These are phyloP conservation scores for Phytophthora brassicae DNA, from an alignment of 352 stramenopile species.

Conservation along the genomic window DNA sequence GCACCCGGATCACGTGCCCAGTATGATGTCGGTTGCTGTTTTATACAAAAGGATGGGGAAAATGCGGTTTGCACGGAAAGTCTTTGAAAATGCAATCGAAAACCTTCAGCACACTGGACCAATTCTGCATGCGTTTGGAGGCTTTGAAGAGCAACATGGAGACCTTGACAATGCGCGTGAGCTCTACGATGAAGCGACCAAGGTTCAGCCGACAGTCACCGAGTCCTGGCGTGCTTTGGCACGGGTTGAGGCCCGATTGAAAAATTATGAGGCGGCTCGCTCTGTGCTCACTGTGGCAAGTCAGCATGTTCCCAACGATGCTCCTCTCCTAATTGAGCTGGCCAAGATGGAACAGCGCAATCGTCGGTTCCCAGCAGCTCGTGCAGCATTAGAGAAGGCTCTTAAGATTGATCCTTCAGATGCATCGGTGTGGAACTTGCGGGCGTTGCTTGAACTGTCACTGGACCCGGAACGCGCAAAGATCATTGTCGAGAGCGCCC, in stretches of 20 bases:
- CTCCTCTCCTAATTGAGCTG: slow-evolving; percentile 69
- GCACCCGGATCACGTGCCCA: slow-evolving; percentile 72
- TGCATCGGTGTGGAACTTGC: slow-evolving; percentile 81
- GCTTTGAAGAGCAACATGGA: slow-evolving; percentile 75
- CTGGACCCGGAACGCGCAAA: slow-evolving; percentile 63
- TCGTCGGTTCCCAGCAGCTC: slow-evolving; percentile 57
- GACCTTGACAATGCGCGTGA: slow-evolving; percentile 72
- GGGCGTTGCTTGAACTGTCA: slow-evolving; percentile 71
- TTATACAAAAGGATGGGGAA: slow-evolving; percentile 58
- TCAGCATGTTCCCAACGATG: slow-evolving; percentile 70
- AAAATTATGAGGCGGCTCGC: slow-evolving; percentile 63
- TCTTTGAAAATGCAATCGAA: slow-evolving; percentile 68
- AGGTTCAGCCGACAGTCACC: slow-evolving; percentile 58
- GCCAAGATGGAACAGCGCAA: slow-evolving; percentile 83
- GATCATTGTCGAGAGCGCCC: slow-evolving; percentile 75
- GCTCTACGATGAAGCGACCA: slow-evolving; percentile 73
- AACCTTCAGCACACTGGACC: slow-evolving; percentile 58
- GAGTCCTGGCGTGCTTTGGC: slow-evolving; percentile 74
- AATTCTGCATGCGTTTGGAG: slow-evolving; percentile 68
- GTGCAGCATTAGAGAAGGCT: slow-evolving; percentile 69
- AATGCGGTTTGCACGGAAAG: slow-evolving; percentile 48
- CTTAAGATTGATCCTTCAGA: slow-evolving; percentile 67
- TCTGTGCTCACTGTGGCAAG: slow-evolving; percentile 64
- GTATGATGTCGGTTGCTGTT: slow-evolving; percentile 74
- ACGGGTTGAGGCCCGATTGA: slow-evolving; percentile 60